Evolutionary conservation across 805 yeast species (phyloP).

Genomic region (Clavispora phyllophila): DNA sequence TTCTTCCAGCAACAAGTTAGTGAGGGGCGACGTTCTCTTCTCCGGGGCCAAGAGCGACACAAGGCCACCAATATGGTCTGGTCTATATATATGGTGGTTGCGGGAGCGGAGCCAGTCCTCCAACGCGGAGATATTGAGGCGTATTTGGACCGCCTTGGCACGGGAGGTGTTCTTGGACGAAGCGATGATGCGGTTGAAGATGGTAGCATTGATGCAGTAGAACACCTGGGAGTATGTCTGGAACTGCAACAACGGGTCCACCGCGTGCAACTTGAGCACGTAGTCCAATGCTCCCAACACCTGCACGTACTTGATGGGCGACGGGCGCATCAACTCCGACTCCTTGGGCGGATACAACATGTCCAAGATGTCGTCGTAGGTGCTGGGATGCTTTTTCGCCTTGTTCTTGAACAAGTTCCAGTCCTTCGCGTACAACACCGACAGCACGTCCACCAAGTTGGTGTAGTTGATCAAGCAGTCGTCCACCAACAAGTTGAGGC

Average conservation of each 20-base stretch:
- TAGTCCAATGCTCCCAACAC: constrained; percentile 84
- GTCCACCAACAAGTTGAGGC: constrained; percentile 54
- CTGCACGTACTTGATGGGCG: constrained; percentile 82
- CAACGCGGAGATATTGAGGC: constrained; percentile 77
- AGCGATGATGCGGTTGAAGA: constrained; percentile 69
- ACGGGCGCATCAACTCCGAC: constrained; percentile 75
- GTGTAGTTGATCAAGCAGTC: constrained; percentile 70
- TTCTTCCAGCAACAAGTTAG: constrained; percentile 21
- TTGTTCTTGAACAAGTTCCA: constrained; percentile 50
- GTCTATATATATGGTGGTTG: constrained; percentile 40
- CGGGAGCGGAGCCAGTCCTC: constrained; percentile 91
- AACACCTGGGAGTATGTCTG: constrained; percentile 76
- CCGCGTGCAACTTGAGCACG: constrained; percentile 75
- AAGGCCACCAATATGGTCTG: constrained; percentile 30
- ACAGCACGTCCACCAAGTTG: constrained; percentile 76
- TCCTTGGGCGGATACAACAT: constrained; percentile 84
- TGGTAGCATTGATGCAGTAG: constrained; percentile 65
- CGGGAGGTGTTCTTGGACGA: constrained; percentile 72
- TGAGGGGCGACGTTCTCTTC: constrained; percentile 7
- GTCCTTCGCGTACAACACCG: constrained; percentile 68
- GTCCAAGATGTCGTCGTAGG: constrained; percentile 67
- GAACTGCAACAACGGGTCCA: constrained; percentile 70
- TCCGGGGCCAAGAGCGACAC: constrained; percentile 11
- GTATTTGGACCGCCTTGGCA: constrained; percentile 80
- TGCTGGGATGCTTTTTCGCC: constrained; percentile 37